Conservation (phyloP, 106 monocot genomes). For the Dendrobium huoshanense region DNA sequence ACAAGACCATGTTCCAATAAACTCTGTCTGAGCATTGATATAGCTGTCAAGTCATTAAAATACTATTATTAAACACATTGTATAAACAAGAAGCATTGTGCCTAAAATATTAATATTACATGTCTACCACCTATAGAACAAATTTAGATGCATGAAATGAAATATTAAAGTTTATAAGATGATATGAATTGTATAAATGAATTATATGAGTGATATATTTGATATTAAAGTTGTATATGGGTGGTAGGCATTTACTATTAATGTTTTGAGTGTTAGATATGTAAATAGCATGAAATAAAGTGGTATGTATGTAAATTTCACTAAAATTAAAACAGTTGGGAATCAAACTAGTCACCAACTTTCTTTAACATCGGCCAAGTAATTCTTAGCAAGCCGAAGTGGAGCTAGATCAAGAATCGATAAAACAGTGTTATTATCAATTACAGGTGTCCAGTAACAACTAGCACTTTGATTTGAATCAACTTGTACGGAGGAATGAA, state of each 20-base stretch:
- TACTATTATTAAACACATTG: conserved; percentile 1
- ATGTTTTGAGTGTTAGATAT: no score
- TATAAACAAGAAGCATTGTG: neutral
- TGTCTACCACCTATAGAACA: no score
- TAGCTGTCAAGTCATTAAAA: conserved; percentile 35
- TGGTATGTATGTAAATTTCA: no score
- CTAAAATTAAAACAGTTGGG: conserved; percentile 4
- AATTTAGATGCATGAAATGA: no score
- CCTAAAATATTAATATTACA: no score
- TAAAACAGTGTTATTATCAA: conserved; percentile 23
- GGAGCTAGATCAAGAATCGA: conserved; percentile 81
- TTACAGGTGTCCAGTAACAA: conserved; percentile 39
- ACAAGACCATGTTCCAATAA: conserved; percentile 33
- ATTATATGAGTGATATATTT: no score
- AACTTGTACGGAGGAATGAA: neutral
- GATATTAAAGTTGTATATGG: no score
- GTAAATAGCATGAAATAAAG: no score
- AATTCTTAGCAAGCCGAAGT: conserved; percentile 50
- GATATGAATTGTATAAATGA: no score
- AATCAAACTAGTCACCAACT: conserved; percentile 45
- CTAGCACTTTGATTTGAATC: conserved; percentile 17
- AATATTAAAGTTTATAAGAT: no score
- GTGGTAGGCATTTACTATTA: no score
- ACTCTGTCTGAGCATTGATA: conserved; percentile 50
- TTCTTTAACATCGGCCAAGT: conserved; percentile 60